Percentiles rank a stretch among this genome's conserved stretches.
Conservation (phyloP, 306 rosid species). For the Cucurbita argyrosperma region DNA sequence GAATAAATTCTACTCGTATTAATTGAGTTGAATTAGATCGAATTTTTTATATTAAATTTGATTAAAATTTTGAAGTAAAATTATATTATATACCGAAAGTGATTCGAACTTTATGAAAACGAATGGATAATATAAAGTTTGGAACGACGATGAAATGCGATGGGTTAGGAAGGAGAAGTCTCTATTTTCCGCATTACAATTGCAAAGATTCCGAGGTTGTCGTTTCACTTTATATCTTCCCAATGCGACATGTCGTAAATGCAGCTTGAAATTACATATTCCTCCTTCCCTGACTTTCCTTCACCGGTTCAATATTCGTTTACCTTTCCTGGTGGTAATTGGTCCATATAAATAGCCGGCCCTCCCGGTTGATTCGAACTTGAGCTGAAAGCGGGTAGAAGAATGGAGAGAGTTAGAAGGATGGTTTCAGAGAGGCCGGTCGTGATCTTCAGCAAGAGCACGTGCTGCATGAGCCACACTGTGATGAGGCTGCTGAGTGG, state of each 20-base stretch:
- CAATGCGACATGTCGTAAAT: background rate
- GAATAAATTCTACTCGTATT: no score
- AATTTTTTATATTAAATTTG: background rate
- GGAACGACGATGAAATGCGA: background rate
- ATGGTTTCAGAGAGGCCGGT: slow-evolving; percentile 77
- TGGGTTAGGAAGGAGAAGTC: slow-evolving; percentile 47
- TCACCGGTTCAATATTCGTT: no score
- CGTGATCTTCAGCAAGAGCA: slow-evolving; percentile 87
- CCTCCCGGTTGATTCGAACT: background rate
- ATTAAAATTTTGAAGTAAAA: no score
- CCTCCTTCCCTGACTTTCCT: background rate
- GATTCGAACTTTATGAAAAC: background rate
- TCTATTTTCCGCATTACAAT: slow-evolving; percentile 23
- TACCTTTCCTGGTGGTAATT: no score
- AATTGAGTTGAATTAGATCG: no score
- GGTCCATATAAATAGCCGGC: no score
- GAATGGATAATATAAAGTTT: background rate
- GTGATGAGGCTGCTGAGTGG: slow-evolving; percentile 55
- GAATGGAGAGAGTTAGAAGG: slow-evolving; percentile 59
- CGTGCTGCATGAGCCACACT: slow-evolving; percentile 80
- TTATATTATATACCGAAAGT: background rate
- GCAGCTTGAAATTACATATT: background rate
- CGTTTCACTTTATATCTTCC: background rate
- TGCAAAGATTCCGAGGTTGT: slow-evolving; percentile 30
- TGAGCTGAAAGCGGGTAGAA: background rate